Evolutionary conservation across 202 grass and related monocot genomes (phyloP), one percentile per base, ranked within the genome.

Genomic region (Bolboschoenoplectus hybrid): DNA sequence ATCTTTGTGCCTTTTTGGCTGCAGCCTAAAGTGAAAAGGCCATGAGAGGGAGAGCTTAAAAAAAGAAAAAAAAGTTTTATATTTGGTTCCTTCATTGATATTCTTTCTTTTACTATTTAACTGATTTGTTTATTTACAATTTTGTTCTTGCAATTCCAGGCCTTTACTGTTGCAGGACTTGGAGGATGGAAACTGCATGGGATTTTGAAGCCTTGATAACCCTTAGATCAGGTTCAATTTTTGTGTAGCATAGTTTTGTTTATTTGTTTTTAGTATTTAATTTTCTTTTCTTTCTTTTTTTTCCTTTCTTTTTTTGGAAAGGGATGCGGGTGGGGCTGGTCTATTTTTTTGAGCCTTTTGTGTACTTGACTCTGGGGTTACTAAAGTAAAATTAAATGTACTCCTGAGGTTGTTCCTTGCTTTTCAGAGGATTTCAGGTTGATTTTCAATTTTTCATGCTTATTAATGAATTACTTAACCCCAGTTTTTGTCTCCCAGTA

Each of bases 101-200:
- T 7, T 40, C 6, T 39, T 78, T 4, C 3, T 5, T n/a, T 79
- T 58, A 52, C 0, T 14, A 35, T 35, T 35, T 53, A 19, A 75
- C 9, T 58, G 32, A 12, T 57, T 40, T 79, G 4, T 39, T 58
- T 79, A 53, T 53, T 41, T 79, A 39, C 41, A 78, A 39, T 58
- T 58, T 17, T 40, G 51, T 79, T 39, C 7, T 64, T 63, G 85
- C 88, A 58, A 74, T 72, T 90, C 63, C 95, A 98, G 95, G 93
- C 95, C 11, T 95, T 98, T 66, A 86, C 90, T 12, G 57, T 80
- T 39, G 93, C 93, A 67, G 95, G 95, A 39, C 88, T 92, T 49
- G 95, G 93, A 57, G 95, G 95, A 10, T 95, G 93, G 95, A 93
- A 93, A 83, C 88, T 95, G 52, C 82, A 89, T 72, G 95, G 91